Evolutionary conservation across 345 rosid species (phyloP).

Genomic region (Brassica juncea): DNA sequence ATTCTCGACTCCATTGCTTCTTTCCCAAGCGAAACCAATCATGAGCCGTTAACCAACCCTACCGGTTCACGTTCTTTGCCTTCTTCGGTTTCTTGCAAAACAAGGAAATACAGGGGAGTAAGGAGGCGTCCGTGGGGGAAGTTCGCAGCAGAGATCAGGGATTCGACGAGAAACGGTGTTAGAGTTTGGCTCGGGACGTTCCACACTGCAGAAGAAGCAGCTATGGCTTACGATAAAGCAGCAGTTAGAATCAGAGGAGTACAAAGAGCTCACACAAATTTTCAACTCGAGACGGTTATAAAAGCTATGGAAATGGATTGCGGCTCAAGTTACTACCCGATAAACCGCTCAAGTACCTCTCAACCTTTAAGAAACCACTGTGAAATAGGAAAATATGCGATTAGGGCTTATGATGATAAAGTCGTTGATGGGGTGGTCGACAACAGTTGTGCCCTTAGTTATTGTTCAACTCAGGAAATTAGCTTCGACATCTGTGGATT

Average conservation of each 20-base stretch:
- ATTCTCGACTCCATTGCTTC: slow-evolving; percentile 43
- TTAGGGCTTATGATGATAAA: slow-evolving; percentile 4
- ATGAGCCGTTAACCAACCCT: slow-evolving; percentile 3
- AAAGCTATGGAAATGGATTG: slow-evolving; percentile 46
- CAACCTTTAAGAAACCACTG: neutral
- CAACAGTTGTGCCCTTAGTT: neutral
- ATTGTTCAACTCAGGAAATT: neutral
- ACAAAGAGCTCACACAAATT: slow-evolving; percentile 62
- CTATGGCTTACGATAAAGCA: slow-evolving; percentile 89
- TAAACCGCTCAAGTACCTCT: slow-evolving; percentile 5
- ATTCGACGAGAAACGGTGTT: slow-evolving; percentile 65
- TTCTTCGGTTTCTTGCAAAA: slow-evolving; percentile 25
- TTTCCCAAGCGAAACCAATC: slow-evolving; percentile 14
- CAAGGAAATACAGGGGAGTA: slow-evolving; percentile 73
- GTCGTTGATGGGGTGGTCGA: slow-evolving; percentile 12
- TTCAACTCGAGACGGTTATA: slow-evolving; percentile 57
- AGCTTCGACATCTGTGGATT: slow-evolving; percentile 9
- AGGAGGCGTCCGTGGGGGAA: slow-evolving; percentile 89
- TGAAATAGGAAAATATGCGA: slow-evolving; percentile 2
- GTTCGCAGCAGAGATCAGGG: slow-evolving; percentile 86
- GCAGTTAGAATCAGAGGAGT: slow-evolving; percentile 78
- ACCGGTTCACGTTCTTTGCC: neutral
- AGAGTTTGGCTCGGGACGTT: slow-evolving; percentile 94
- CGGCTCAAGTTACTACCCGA: slow-evolving; percentile 10
- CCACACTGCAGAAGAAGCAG: slow-evolving; percentile 84